phyloP scores from a whole-genome alignment of 108 stramenopile species.

The Cyclostephanos invisitatus region DNA sequence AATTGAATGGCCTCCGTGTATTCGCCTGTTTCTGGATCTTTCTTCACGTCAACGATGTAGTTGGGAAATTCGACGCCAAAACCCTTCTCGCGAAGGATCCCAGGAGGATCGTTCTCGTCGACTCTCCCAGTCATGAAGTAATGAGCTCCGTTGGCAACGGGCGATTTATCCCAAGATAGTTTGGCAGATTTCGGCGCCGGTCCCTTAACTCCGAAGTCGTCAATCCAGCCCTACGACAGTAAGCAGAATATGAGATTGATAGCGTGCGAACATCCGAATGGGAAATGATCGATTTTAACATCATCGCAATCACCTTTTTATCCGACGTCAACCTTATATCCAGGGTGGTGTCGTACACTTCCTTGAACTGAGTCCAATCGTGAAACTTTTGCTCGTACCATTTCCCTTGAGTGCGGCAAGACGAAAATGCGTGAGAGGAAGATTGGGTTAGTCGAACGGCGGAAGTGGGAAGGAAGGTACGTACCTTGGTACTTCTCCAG shows the following conservation, averaged over 20 bases:
- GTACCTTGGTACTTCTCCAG: conserved; percentile 86
- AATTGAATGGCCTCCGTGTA: conserved; percentile 93
- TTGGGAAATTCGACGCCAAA: conserved; percentile 94
- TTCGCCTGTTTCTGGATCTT: conserved; percentile 69
- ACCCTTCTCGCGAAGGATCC: conserved; percentile 83
- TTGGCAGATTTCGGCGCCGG: conserved; percentile 80
- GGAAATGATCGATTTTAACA: background rate
- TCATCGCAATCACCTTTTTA: conserved; percentile 21
- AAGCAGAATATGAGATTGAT: background rate
- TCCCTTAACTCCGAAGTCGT: conserved; percentile 90
- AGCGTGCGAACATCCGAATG: conserved; percentile 6
- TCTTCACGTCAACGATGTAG: conserved; percentile 88
- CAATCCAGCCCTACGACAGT: conserved; percentile 68
- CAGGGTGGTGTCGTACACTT: conserved; percentile 91
- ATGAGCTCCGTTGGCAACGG: conserved; percentile 92
- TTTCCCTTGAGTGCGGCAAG: no score
- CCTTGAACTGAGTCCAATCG: conserved; percentile 95
- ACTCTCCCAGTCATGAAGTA: conserved; percentile 92
- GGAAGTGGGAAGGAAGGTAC: no score
- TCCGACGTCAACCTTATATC: conserved; percentile 73
- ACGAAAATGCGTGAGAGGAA: no score
- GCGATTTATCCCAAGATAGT: conserved; percentile 86
- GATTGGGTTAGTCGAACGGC: no score
- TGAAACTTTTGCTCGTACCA: conserved; percentile 94
- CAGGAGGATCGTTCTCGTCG: conserved; percentile 80